These are phyloP conservation scores for Candida namnaoensis DNA, from an alignment of 805 yeast genomes.

Conservation along the genomic window DNA sequence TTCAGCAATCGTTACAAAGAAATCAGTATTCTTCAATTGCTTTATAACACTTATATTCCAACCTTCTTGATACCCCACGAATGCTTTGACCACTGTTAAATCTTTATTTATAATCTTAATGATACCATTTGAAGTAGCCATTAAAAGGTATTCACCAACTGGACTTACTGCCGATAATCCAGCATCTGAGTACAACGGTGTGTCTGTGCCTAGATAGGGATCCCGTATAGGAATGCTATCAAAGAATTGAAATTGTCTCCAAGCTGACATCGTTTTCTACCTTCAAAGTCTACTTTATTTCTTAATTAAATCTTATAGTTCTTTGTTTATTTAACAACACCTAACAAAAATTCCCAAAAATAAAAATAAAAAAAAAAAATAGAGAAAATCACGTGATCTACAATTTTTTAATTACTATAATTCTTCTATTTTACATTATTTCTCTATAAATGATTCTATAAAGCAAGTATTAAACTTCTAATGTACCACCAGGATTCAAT, in stretches of 20 bases:
- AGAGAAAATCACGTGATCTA: too few relatives aligned
- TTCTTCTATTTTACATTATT: too few relatives aligned
- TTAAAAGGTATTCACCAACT: constrained; percentile 43
- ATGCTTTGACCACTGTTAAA: constrained; percentile 38
- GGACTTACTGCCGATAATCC: constrained; percentile 57
- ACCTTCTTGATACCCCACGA: constrained; percentile 56
- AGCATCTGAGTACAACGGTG: constrained; percentile 75
- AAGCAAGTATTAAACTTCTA: neutral
- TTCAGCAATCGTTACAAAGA: constrained; percentile 69
- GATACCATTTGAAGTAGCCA: constrained; percentile 44
- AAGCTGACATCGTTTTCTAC: constrained; percentile 20
- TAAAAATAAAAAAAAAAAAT: too few relatives aligned
- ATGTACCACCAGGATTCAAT: neutral
- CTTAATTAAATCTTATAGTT: too few relatives aligned
- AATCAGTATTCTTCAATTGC: constrained; percentile 36
- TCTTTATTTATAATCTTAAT: constrained; percentile 50
- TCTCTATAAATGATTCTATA: too few relatives aligned
- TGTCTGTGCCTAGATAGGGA: constrained; percentile 56
- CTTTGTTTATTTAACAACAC: too few relatives aligned
- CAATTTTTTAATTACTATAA: too few relatives aligned
- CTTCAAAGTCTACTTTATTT: too few relatives aligned
- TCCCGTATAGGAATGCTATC: constrained; percentile 79
- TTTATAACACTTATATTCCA: constrained; percentile 53
- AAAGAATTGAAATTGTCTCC: constrained; percentile 85
- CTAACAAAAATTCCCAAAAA: too few relatives aligned